Evolutionary conservation across 1,139 yeast species (phyloP), one percentile per base, ranked within the genome.

Genomic region (Entelexis paramagnoliae): DNA sequence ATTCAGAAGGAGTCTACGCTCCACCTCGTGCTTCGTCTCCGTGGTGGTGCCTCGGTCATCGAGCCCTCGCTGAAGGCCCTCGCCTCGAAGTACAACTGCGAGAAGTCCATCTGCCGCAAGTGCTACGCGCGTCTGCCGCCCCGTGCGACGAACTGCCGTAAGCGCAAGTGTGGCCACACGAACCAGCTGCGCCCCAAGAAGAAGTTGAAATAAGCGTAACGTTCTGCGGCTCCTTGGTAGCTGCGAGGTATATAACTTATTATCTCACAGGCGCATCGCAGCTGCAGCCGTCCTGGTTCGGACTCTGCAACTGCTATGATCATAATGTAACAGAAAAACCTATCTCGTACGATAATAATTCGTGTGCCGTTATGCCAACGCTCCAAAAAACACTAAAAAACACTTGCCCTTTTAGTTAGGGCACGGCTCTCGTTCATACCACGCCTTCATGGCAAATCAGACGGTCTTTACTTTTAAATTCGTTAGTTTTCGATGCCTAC

Each of bases 81-180:
- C 72, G 98, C 98, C 75, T 87, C 96, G 72, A 91, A 91, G 80
- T 91, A 85, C 88, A 91, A 91, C 95, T 91, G 97, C 82, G 98
- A 91, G 67, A 91, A 91, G 80, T 76, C 96, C 66, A 91, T 91
- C 74, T 91, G 98, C 82, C 94, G 98, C 79, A 86, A 88, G 76
- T 91, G 98, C 81, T 91, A 91, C 83, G 97, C 98, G 70, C 93
- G 98, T 83, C 88, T 91, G 73, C 98, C 98, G 72, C 96, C 97
- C 76, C 91, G 97, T 84, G 98, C 98, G 69, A 91, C 97, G 78
- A 91, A 91, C 96, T 91, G 98, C 83, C 88, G 98, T 82, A 91
- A 91, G 97, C 88, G 96, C 87, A 91, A 91, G 83, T 91, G 98
- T 78, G 98, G 98, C 72, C 98, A 91, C 94, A 81, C 96, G 76